phyloP scores from a whole-genome alignment of 2,329 filamentous ascomycete species.

The Xylaria sp. region DNA sequence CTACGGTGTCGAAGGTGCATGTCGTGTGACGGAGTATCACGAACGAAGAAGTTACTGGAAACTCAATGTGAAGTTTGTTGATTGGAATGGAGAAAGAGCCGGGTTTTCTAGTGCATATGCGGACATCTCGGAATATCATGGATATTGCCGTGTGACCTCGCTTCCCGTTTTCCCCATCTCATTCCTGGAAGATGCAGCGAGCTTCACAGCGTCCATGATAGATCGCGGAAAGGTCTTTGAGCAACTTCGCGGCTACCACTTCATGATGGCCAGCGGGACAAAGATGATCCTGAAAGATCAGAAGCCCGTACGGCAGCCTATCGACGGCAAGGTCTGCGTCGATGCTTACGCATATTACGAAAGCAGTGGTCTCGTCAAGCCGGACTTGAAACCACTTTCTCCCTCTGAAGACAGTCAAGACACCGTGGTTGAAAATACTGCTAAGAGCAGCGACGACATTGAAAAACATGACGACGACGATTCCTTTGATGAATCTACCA shows the following conservation, averaged over 20 bases:
- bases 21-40: slow-evolving; percentile 49
- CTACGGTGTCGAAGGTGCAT: slow-evolving; percentile 51
- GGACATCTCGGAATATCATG: slow-evolving; percentile 44
- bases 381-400: slow-evolving; percentile 41
- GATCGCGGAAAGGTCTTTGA: slow-evolving; percentile 50
- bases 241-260: slow-evolving; percentile 48
- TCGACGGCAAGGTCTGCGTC: slow-evolving; percentile 48
- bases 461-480: background rate
- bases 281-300: slow-evolving; percentile 46
- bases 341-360: slow-evolving; percentile 52
- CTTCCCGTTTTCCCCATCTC: slow-evolving; percentile 49
- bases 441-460: background rate
- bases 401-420: slow-evolving; percentile 22
- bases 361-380: slow-evolving; percentile 47
- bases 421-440: slow-evolving; percentile 1
- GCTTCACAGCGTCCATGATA: slow-evolving; percentile 43
- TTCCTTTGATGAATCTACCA: background rate
- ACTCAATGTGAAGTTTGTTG: slow-evolving; percentile 49
- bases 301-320: slow-evolving; percentile 42
- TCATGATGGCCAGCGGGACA: slow-evolving; percentile 45
- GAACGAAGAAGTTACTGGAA: slow-evolving; percentile 35
- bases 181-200: slow-evolving; percentile 42
- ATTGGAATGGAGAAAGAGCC: slow-evolving; percentile 51
- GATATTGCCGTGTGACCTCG: slow-evolving; percentile 43
- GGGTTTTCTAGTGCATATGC: slow-evolving; percentile 44